Evolutionary conservation across 2,329 filamentous ascomycete species (phyloP).

Genomic region (Microcyclosporella mali): DNA sequence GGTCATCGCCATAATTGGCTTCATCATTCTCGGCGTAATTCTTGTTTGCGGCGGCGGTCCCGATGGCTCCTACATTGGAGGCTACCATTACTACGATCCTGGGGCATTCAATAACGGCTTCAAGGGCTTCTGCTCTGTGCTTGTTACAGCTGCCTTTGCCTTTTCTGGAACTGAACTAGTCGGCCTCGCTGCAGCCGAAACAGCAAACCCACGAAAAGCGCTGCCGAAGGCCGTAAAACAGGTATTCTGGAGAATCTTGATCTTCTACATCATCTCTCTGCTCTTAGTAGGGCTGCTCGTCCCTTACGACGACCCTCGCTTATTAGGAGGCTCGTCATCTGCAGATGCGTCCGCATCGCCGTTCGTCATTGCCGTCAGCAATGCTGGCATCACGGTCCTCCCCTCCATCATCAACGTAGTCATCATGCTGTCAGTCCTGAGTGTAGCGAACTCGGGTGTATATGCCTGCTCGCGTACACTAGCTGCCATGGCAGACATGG

Average conservation of each 20-base stretch:
- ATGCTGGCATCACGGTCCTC: slow-evolving; percentile 61
- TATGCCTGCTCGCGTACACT: slow-evolving; percentile 54
- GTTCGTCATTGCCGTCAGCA: slow-evolving; percentile 65
- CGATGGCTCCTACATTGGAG: slow-evolving; percentile 28
- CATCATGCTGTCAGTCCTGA: slow-evolving; percentile 58
- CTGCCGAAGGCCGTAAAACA: slow-evolving; percentile 27
- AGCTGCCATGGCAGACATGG: slow-evolving; percentile 40
- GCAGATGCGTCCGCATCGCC: slow-evolving; percentile 42
- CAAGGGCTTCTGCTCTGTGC: slow-evolving; percentile 26
- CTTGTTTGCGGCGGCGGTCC: slow-evolving; percentile 35
- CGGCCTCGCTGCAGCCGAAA: slow-evolving; percentile 49
- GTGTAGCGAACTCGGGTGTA: slow-evolving; percentile 52
- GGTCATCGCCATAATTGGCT: slow-evolving; percentile 48
- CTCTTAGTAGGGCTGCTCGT: slow-evolving; percentile 27
- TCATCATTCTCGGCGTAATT: slow-evolving; percentile 57
- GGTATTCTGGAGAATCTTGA: slow-evolving; percentile 27
- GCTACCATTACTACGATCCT: slow-evolving; percentile 21
- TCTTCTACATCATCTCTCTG: slow-evolving; percentile 29
- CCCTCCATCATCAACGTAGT: slow-evolving; percentile 71
- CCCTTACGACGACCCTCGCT: slow-evolving; percentile 28
- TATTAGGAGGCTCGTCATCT: slow-evolving; percentile 42
- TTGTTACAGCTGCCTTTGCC: slow-evolving; percentile 41
- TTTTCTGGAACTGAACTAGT: slow-evolving; percentile 48
- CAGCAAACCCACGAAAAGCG: slow-evolving; percentile 44
- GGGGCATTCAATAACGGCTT: slow-evolving; percentile 20